Evolutionary conservation across 1,139 yeast species (phyloP).

Genomic region (Blastobotrys buckinghamii): DNA sequence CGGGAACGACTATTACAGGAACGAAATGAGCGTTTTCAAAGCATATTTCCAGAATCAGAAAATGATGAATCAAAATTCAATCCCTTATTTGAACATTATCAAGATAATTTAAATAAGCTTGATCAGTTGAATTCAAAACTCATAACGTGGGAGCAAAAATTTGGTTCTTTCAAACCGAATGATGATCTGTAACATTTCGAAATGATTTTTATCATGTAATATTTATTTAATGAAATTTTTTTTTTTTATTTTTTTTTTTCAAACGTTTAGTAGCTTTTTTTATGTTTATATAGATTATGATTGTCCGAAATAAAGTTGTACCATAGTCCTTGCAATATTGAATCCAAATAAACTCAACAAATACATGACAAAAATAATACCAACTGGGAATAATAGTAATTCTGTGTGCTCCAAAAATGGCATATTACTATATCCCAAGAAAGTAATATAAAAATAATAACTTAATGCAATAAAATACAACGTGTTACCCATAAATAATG

Average conservation of each 20-base stretch:
- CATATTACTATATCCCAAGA: conserved; percentile 80
- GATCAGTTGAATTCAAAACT: conserved; percentile 65
- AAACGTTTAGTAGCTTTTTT: not conserved
- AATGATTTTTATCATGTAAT: too few species aligned
- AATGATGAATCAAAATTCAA: conserved; percentile 26
- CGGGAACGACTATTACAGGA: conserved; percentile 43
- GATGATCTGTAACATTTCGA: conserved; percentile 1
- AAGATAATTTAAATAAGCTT: conserved; percentile 58
- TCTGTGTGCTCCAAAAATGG: conserved; percentile 70
- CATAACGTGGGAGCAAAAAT: conserved; percentile 71
- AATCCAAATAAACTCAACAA: conserved; percentile 47
- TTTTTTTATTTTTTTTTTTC: conserved; percentile 6
- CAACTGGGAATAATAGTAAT: conserved; percentile 49
- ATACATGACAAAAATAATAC: conserved; percentile 53
- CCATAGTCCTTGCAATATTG: conserved; percentile 66
- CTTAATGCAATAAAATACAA: conserved; percentile 67
- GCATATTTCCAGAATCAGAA: conserved; percentile 8
- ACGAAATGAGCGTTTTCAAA: conserved; percentile 16
- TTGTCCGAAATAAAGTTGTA: conserved; percentile 53
- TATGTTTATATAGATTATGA: not conserved
- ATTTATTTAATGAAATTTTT: not conserved
- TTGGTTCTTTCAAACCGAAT: conserved; percentile 40
- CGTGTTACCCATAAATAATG: conserved; percentile 68
- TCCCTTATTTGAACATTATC: conserved; percentile 42
- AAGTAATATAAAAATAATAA: conserved; percentile 73